A percentile compares a stretch with the other conserved stretches of the same genome.
Conservation (phyloP, 179 eudicot genomes). For the Heliamphora pulchella region DNA sequence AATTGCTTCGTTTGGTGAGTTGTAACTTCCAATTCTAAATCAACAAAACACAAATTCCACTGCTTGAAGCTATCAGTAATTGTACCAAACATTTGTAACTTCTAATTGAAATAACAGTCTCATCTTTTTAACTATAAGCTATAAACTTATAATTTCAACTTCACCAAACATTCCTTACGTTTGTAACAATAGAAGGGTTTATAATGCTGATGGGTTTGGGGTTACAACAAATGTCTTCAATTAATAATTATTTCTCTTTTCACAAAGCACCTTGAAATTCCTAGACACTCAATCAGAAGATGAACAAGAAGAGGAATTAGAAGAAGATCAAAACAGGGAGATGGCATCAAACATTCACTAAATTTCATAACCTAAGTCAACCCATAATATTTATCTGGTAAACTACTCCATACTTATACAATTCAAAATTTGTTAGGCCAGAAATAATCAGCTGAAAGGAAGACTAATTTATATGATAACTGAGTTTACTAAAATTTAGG, state of each 20-base stretch:
- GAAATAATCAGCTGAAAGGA: background rate
- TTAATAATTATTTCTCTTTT: background rate
- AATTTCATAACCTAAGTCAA: background rate
- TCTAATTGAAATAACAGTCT: no score
- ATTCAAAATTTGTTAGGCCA: background rate
- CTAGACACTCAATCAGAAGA: slow-evolving; percentile 1
- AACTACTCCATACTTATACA: background rate
- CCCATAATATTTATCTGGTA: background rate
- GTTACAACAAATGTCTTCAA: background rate
- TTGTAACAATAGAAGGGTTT: background rate
- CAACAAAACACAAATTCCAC: no score
- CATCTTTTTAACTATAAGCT: no score
- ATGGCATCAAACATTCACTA: background rate
- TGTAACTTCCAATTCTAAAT: no score
- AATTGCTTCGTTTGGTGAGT: no score
- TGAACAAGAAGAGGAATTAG: background rate
- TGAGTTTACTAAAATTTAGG: background rate
- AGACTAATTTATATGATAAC: background rate
- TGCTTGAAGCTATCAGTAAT: no score
- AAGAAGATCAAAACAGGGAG: background rate
- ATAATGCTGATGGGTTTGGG: background rate
- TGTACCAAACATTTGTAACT: no score
- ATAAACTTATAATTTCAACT: no score
- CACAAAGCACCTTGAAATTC: background rate
- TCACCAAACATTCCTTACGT: no score